Percentiles rank a stretch among this genome's conserved stretches.
phyloP scores from a whole-genome alignment of 2,329 filamentous ascomycete species.

The Anthostomella pinea region DNA sequence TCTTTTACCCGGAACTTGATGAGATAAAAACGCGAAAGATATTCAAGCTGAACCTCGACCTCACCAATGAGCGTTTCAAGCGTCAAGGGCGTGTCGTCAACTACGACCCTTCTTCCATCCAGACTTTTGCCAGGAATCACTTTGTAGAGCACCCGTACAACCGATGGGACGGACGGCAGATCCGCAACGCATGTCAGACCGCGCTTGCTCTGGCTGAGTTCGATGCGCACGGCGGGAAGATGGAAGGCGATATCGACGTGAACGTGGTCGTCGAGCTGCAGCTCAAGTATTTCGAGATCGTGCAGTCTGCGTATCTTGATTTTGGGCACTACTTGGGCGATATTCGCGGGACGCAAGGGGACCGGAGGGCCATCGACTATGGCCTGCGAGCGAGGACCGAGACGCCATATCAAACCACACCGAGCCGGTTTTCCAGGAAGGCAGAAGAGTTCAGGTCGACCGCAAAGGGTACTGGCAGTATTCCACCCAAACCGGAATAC shows the following conservation, averaged over 20 bases:
- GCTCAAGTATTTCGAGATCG: background rate
- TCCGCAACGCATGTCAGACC: constrained; percentile 25
- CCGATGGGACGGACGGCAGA: constrained; percentile 25
- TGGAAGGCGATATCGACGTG: too few species aligned
- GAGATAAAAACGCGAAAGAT: constrained; percentile 11
- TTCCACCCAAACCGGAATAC: too few species aligned
- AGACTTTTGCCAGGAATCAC: constrained; percentile 11
- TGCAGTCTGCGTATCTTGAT: constrained; percentile 1
- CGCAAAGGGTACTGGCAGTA: too few species aligned
- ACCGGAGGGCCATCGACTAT: constrained; percentile 1
- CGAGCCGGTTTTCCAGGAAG: constrained; percentile 2
- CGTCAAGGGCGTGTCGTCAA: constrained; percentile 6
- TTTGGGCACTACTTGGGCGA: constrained; percentile 2
- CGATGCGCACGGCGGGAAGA: constrained; percentile 19
- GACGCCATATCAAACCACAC: constrained; percentile 3
- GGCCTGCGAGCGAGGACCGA: background rate
- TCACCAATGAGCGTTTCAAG: constrained; percentile 10
- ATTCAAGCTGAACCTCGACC: constrained; percentile 14
- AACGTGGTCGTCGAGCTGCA: constrained; percentile 40
- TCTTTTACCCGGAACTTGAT: constrained; percentile 31
- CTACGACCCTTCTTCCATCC: constrained; percentile 5
- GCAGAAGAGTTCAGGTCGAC: too few species aligned
- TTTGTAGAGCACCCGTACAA: constrained; percentile 3
- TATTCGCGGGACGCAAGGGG: background rate
- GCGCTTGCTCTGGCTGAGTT: constrained; percentile 21